Evolutionary conservation across 2,329 filamentous ascomycete species (phyloP), one percentile per base, ranked within the genome.

Genomic region (Diplodia scrobiculata): DNA sequence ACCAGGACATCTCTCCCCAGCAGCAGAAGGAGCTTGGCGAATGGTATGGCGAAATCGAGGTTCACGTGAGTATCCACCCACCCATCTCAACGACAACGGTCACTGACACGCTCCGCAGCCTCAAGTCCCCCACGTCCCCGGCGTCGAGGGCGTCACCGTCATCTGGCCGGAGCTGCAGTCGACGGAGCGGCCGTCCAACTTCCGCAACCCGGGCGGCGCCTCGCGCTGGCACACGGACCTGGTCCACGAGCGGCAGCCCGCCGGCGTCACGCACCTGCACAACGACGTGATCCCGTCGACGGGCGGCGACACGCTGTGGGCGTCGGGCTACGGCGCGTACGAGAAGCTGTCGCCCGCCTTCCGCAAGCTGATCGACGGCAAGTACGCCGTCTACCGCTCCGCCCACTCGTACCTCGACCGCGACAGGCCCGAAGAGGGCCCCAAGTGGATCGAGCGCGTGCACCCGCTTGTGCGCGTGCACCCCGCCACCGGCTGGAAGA

Each of bases 241-340:
- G 0, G 88, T 91, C 0, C 88, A 91, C 70, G 89, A 91, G 73
- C 80, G 81, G 38, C 88, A 91, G 66, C 89, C 89, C 1, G 87
- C 89, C 0, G 89, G 75, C 36, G 85, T 90, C 63, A 90, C 88
- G 0, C 87, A 90, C 73, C 79, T 90, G 5, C 87, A 90, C 77
- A 89, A 89, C 65, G 88, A 90, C 73, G 87, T 87, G 0, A 80
- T 91, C 0, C 87, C 88, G 0, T 81, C 80, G 0, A 73, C 86
- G 0, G 89, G 89, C 1, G 89, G 89, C 11, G 89, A 91, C 74
- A 91, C 89, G 0, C 82, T 91, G 0, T 91, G 89, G 89, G 87
- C 89, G 0, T 87, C 83, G 67, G 88, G 89, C 1, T 91, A 91
- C 72, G 80, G 85, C 0, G 89, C 89, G 0, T 91, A 91, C 70